Percentiles rank a stretch among this genome's conserved stretches.
Conservation (phyloP, 164 flowering plant genomes). For the Tinospora cordifolia region DNA sequence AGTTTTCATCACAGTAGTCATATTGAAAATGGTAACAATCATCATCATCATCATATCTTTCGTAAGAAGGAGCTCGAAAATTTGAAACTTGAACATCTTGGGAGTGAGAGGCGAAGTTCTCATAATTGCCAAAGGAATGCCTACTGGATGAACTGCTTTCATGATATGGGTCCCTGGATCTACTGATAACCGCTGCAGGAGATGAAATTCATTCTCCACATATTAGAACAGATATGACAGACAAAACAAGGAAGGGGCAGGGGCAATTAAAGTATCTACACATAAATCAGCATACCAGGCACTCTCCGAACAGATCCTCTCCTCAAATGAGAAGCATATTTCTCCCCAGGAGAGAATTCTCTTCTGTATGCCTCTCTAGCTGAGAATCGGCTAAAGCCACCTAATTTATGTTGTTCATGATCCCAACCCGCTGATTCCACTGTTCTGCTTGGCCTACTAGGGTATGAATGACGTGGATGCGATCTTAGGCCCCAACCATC, state of each 20-base stretch:
- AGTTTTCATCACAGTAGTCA: conserved; percentile 19
- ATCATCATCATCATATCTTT: conserved; percentile 17
- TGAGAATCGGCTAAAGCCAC: conserved; percentile 11
- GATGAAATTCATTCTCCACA: conserved; percentile 13
- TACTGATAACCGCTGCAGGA: conserved; percentile 5
- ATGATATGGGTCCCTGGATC: conserved; percentile 20
- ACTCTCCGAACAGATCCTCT: conserved; percentile 12
- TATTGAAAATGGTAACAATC: conserved; percentile 18
- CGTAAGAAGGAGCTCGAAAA: conserved; percentile 13
- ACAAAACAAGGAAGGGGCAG: background rate
- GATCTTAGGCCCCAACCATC: conserved; percentile 10
- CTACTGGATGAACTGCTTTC: conserved; percentile 19
- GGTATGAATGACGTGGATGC: conserved; percentile 12
- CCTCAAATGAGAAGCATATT: conserved; percentile 12
- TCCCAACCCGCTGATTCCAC: conserved; percentile 12
- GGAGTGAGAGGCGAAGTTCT: conserved; percentile 12
- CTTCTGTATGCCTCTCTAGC: conserved; percentile 14
- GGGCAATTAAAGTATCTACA: background rate
- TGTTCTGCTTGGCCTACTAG: conserved; percentile 12
- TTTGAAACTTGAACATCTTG: background rate
- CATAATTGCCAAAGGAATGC: conserved; percentile 10
- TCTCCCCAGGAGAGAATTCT: conserved; percentile 15
- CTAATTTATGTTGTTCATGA: conserved; percentile 8
- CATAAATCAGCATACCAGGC: conserved; percentile 18
- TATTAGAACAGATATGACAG: conserved; percentile 4